Evolutionary conservation across 371 early-diverging fungal species (phyloP).

Genomic region (Mucor piriformis): DNA sequence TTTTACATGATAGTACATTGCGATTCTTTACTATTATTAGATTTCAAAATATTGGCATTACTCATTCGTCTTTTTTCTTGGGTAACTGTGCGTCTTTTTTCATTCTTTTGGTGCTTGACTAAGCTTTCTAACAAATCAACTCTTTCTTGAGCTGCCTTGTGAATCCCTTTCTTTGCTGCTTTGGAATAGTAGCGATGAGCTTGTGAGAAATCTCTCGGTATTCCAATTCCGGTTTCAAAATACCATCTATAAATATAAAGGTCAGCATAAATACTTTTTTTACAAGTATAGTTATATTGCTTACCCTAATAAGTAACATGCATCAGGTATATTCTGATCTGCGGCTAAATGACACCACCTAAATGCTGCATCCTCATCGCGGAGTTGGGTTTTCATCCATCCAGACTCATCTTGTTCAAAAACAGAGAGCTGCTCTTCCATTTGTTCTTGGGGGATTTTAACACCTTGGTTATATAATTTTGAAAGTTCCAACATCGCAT

Average conservation of each 20-base stretch:
- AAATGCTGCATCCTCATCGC: constrained; percentile 54
- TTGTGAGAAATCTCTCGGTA: constrained; percentile 32
- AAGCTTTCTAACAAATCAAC: constrained; percentile 13
- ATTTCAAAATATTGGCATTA: background rate
- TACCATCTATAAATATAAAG: constrained; percentile 35
- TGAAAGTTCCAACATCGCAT: constrained; percentile 41
- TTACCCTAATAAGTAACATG: constrained; percentile 47
- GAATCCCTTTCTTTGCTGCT: constrained; percentile 38
- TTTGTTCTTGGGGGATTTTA: constrained; percentile 34
- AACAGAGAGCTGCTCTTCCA: constrained; percentile 13
- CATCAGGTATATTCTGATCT: constrained; percentile 36
- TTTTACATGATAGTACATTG: constrained; percentile 23
- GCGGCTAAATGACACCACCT: constrained; percentile 51
- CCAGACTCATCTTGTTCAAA: constrained; percentile 43
- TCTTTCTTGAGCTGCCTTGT: constrained; percentile 19
- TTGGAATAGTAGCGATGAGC: constrained; percentile 37
- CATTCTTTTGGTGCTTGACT: constrained; percentile 19
- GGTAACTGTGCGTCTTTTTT: constrained; percentile 10
- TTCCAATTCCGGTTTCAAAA: constrained; percentile 52
- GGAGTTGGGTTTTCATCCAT: constrained; percentile 30
- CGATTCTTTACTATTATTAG: constrained; percentile 9
- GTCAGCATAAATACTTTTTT: background rate
- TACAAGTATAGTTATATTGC: background rate
- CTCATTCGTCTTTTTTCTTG: constrained; percentile 8
- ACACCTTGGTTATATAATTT: constrained; percentile 40